These are phyloP conservation scores for Prosopis cineraria DNA, from an alignment of 306 rosid species.

Conservation along the genomic window DNA sequence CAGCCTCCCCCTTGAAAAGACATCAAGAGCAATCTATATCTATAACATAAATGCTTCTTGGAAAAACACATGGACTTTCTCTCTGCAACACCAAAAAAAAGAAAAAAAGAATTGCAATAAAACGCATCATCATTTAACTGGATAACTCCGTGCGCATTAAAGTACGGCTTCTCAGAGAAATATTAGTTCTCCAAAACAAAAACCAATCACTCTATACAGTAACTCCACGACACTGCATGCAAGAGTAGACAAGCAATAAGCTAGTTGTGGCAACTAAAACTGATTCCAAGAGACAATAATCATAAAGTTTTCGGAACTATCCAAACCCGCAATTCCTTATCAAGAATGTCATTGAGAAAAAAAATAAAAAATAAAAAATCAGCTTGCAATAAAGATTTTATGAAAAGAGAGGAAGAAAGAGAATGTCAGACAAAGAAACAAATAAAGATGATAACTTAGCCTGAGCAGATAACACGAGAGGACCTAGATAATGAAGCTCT, in stretches of 20 bases:
- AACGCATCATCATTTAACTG: not conserved
- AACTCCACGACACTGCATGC: slow-evolving; percentile 10
- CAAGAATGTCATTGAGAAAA: not conserved
- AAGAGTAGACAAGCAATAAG: not conserved
- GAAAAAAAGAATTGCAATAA: not conserved
- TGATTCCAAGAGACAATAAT: not conserved
- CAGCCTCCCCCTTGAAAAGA: not conserved
- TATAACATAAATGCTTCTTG: slow-evolving; percentile 8
- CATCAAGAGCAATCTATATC: slow-evolving; percentile 1
- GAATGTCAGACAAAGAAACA: not conserved
- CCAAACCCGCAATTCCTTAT: not conserved
- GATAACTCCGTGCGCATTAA: not conserved
- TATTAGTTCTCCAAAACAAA: not conserved
- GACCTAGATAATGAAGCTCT: not conserved
- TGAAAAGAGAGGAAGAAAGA: not conserved
- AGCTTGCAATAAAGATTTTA: not conserved
- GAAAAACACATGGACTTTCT: not conserved
- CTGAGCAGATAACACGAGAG: slow-evolving; percentile 26
- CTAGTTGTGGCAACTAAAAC: not conserved
- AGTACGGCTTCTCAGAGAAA: not conserved
- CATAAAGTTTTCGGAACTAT: not conserved
- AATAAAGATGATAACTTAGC: slow-evolving; percentile 44
- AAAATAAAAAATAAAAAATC: not conserved
- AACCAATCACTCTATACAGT: slow-evolving; percentile 5
- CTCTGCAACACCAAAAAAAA: not conserved